A percentile compares a stretch with the other conserved stretches of the same genome.
Conservation (phyloP, 2,329 filamentous ascomycete genomes). For the Aphanoascus verrucosus region DNA sequence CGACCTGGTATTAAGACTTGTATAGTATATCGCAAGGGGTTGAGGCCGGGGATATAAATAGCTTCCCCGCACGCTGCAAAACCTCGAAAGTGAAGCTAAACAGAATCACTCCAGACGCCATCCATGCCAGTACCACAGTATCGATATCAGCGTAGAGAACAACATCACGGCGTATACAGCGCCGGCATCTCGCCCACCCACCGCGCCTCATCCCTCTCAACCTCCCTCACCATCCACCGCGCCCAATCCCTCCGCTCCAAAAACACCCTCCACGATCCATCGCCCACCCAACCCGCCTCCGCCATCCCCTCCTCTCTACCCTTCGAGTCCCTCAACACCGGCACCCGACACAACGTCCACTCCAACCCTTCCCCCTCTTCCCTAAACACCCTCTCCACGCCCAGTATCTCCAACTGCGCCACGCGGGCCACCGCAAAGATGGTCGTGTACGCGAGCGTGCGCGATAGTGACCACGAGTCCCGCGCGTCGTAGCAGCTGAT, state of each 20-base stretch:
- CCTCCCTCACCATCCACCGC: conserved; percentile 17
- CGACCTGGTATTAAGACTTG: no score
- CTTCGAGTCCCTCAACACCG: conserved; percentile 9
- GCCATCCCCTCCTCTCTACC: conserved; percentile 11
- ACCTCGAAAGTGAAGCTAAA: no score
- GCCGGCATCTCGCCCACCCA: conserved; percentile 17
- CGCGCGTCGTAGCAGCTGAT: conserved; percentile 21
- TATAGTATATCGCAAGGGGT: no score
- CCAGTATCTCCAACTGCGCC: conserved; percentile 13
- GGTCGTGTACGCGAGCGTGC: conserved; percentile 12
- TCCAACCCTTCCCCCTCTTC: conserved; percentile 14
- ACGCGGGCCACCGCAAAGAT: conserved; percentile 11
- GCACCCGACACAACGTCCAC: conserved; percentile 16
- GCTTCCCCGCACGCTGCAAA: no score
- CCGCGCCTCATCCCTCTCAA: conserved; percentile 12
- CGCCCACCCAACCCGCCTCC: conserved; percentile 16
- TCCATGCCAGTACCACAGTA: no score
- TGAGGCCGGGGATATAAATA: no score
- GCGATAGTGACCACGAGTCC: conserved; percentile 20
- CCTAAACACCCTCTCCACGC: conserved; percentile 13
- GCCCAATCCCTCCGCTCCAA: conserved; percentile 16
- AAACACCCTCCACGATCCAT: conserved; percentile 12
- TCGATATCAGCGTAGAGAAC: no score
- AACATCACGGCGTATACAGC: conserved; percentile 11
- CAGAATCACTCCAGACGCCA: no score